Evolutionary conservation across 306 rosid species (phyloP), one percentile per base, ranked within the genome.

Genomic region (Trichosanthes cucumerina): DNA sequence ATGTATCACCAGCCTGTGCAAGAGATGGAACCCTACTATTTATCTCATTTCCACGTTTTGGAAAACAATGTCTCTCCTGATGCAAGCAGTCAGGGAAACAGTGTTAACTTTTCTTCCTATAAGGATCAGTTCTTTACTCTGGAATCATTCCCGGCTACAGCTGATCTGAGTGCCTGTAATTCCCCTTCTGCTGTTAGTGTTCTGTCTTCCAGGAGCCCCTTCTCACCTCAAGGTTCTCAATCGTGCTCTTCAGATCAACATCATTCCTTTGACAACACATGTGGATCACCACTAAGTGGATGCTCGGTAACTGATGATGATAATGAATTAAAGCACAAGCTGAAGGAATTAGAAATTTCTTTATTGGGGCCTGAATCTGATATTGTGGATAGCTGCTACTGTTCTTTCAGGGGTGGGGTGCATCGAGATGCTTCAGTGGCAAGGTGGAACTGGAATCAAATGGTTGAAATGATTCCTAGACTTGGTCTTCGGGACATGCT

Each of bases 151-250:
- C 81, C 91, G 2, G 82, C 85, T 46, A 50, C 79, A 54, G 70
- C 69, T 77, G 88, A 59, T 60, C 47, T 81, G 53, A 46, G 66
- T 75, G 76, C 56, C 80, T 87, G 86, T 66, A 90, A 91, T 78
- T 92, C 98, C 52, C 89, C 98, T 83, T 92, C 98, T 41, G 82
- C 80, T 79, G 88, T 82, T 26, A 92, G 99, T 80, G 89, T 83
- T 76, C 84, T 91, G 86, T 95, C 97, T 31, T 89, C 81, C 46
- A 80, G 87, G 77, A 87, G 91, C 76, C 86, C 97, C 66, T 88
- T 86, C 80, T 90, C 93, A 19, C 89, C 92, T 1, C 98, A 88
- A 83, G 86, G 78, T 77, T 92, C 97, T 78, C 96, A 85, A 1
- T 84, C 97, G 10, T 83, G 77, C 80, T 79, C 84, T 28, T 93